These are phyloP conservation scores for Agaricales sp. DNA, from an alignment of 1,284 basidiomycete genomes.

Conservation along the genomic window DNA sequence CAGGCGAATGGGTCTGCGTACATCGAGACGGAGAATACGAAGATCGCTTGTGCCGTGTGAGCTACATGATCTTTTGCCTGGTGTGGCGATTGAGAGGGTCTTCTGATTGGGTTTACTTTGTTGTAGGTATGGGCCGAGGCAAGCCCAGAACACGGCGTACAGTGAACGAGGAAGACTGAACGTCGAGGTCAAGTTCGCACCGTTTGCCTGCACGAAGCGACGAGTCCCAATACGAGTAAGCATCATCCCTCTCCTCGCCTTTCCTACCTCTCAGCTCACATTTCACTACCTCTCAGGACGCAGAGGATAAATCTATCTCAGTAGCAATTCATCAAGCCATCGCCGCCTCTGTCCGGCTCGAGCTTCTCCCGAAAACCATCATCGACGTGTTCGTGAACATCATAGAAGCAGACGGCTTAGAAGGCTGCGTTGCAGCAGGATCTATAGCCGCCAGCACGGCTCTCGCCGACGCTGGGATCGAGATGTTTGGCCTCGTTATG, in stretches of 20 bases:
- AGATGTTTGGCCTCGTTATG: conserved; percentile 77
- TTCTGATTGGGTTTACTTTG: conserved; percentile 7
- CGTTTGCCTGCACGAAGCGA: conserved; percentile 75
- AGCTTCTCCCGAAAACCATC: conserved; percentile 87
- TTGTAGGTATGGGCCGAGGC: conserved; percentile 85
- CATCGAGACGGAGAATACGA: conserved; percentile 82
- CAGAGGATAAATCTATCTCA: conserved; percentile 82
- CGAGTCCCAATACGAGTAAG: conserved; percentile 81
- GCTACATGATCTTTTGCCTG: conserved; percentile 16
- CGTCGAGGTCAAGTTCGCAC: conserved; percentile 94
- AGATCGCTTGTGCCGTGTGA: conserved; percentile 92
- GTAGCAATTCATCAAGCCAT: conserved; percentile 83
- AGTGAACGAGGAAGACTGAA: conserved; percentile 84
- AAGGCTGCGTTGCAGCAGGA: conserved; percentile 77
- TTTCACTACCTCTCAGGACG: conserved; percentile 59
- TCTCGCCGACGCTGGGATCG: conserved; percentile 81
- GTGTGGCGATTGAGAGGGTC: conserved; percentile 6
- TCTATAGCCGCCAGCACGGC: conserved; percentile 86
- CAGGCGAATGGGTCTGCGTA: conserved; percentile 96
- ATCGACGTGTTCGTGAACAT: conserved; percentile 89
- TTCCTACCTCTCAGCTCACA: conserved; percentile 4
- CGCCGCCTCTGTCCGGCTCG: conserved; percentile 76
- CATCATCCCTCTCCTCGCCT: conserved; percentile 8
- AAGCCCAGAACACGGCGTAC: conserved; percentile 71
- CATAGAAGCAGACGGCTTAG: conserved; percentile 84